A percentile compares a stretch with the other conserved stretches of the same genome.
Conservation (phyloP, 1,284 basidiomycete genomes). For the Gymnopus androsaceus region DNA sequence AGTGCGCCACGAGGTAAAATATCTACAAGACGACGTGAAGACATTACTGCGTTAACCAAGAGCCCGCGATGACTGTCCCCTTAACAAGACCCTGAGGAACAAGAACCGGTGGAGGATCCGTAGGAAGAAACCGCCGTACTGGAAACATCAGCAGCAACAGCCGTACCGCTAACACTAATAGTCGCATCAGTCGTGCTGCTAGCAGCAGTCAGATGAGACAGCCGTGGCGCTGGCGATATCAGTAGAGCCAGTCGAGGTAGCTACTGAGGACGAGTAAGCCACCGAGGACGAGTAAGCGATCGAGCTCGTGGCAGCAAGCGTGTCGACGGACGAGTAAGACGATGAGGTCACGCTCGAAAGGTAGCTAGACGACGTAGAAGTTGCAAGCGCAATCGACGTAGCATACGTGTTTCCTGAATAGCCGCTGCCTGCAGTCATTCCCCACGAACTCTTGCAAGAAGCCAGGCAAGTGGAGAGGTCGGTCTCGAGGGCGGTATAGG, state of each 20-base stretch:
- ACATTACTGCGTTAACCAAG: slow-evolving; percentile 14
- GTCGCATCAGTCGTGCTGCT: neutral
- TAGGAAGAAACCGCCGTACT: slow-evolving; percentile 7
- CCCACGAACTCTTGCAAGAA: slow-evolving; percentile 62
- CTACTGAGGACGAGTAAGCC: too few relatives aligned
- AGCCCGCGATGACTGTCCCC: neutral
- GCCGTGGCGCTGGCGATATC: too few relatives aligned
- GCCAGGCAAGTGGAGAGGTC: slow-evolving; percentile 53
- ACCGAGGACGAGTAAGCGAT: too few relatives aligned
- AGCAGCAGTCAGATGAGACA: too few relatives aligned
- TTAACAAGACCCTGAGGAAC: slow-evolving; percentile 11
- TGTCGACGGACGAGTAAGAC: slow-evolving; percentile 6
- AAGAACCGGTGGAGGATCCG: slow-evolving; percentile 5
- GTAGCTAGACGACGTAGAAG: slow-evolving; percentile 7
- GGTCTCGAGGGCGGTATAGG: slow-evolving; percentile 49
- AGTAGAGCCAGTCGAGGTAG: too few relatives aligned
- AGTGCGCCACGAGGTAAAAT: slow-evolving; percentile 18
- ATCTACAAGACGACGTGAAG: slow-evolving; percentile 12
- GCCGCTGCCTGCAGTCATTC: slow-evolving; percentile 52
- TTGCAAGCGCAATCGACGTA: slow-evolving; percentile 3
- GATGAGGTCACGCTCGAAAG: neutral
- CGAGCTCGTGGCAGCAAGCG: slow-evolving; percentile 5
- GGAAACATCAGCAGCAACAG: neutral
- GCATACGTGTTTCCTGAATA: slow-evolving; percentile 55
- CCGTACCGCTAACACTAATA: neutral